Base-by-base conservation (phyloP, 2,329 filamentous ascomycete species). In the Pezicula radicicola region DNA sequence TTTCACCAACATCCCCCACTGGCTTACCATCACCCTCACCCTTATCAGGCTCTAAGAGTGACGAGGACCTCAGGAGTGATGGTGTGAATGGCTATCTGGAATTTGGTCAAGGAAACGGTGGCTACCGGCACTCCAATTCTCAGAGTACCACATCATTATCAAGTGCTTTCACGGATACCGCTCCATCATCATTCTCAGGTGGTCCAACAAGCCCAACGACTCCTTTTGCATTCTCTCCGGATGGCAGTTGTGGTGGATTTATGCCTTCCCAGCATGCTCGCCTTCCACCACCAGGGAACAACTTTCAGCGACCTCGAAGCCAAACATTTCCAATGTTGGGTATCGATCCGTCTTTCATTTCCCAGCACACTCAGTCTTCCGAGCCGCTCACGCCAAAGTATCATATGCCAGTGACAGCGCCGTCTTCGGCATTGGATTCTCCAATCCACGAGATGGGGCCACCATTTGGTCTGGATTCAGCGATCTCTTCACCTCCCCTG, bases 301-400 rank as follows among this genome's bases (percentile, higher is more conserved):
- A 75, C 49, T 84, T 86, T 58, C 86, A 88, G 61, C 80, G 90
- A 51, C 89, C 89, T n/a, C 80, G 91, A 63, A 94, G 89, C 67
- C 91, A 95, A 68, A 96, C 91, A 0, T 91, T 96, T 57, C 90
- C 91, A 1, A 84, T 86, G 42, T 73, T 90, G 40, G 84, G 83
- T 44, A 75, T 87, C 42, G 75, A 85, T 58, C 75, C 80, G 28
- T 62, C 62, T 16, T 79, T 79, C 61, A 74, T 80, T 55, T 75
- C 76, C 35, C 74, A 75, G 25, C 42, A 45, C 63, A 73, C 33
- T 5, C 70, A 75, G 44, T 72, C 74, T 1, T 73, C 75, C n/a
- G 81, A 84, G 43, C 72, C 76, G 15, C 63, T 78, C 19, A 79
- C 76, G n/a, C 75, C 80, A 18, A 83, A 83, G 64, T 76, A 76